Evolutionary conservation across 257 asterid genomes (phyloP), one percentile per base, ranked within the genome.

Genomic region (Verbena officinalis): DNA sequence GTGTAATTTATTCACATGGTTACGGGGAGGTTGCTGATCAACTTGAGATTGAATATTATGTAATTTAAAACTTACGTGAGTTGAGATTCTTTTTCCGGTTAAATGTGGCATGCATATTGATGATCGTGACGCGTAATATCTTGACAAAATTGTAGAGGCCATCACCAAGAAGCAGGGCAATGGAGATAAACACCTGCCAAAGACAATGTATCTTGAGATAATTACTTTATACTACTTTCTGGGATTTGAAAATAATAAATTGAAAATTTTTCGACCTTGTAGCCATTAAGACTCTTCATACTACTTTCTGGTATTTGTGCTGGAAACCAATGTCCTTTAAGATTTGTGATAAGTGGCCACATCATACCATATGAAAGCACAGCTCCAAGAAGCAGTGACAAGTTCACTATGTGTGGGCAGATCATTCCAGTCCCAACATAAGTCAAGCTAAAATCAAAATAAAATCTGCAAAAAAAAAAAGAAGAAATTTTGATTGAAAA

Each of bases 371-470:
- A 92, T 7, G 98, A 92, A 13, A 92, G 44, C 36, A 92, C 84
- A 11, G 96, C 87, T 42, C 98, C 98, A 59, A 89, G 74, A 60
- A 92, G 96, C 81, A 92, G 48, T 1, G 97, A 92, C 52, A 92
- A 43, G 74, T 92, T 92, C 52, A 89, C 98, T 9, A 75, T 80
- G 74, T 92, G 98, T 1, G 98, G 79, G 73, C 97, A 89, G 31
- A 92, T 87, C 98, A 92, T 89, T 49, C 98, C 97, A 17, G 98
- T 81, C 60, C 98, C 98, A 67, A 92, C 90, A 55, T 87, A 89
- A 2, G 98, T 89, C 81, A 78, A 15, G 85, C 96, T 89, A 65
- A 89, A 92, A 83, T 92, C 97, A 23, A 92, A 92, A 75, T 77
- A 92, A 73, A 92, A 92, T 64, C 98, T 92, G 79, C 65, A 73